Percentiles rank a stretch among this genome's conserved stretches.
Conservation (phyloP, 176 grass and related monocot genomes). For the Rhynchospora breviuscula region DNA sequence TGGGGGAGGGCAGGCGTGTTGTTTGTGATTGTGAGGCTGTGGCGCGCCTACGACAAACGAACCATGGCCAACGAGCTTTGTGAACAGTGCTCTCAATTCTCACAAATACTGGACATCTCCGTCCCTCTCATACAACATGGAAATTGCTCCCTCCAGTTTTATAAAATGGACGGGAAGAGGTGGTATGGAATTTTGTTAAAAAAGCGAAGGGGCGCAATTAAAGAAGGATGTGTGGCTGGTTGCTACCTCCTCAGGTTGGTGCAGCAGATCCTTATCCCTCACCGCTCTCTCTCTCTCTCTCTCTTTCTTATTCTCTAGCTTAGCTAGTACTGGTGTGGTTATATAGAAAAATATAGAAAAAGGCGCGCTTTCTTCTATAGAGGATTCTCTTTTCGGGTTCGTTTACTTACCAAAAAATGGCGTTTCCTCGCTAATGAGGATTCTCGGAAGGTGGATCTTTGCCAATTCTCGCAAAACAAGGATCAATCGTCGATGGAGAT, state of each 20-base stretch:
- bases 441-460: not conserved
- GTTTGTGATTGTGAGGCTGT: conserved; percentile 72
- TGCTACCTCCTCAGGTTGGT: conserved; percentile 49
- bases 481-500: not conserved
- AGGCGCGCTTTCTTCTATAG: not conserved
- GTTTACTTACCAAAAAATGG: conserved; percentile 2
- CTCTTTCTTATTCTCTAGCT: not conserved
- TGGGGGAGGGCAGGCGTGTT: conserved; percentile 26
- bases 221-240: conserved; percentile 71
- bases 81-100: not conserved
- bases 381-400: not conserved
- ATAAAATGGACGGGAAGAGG: not conserved
- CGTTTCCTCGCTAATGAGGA: conserved; percentile 6
- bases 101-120: not conserved
- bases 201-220: conserved; percentile 40
- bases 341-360: not conserved
- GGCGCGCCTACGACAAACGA: conserved; percentile 35
- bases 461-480: conserved; percentile 1
- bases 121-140: no score
- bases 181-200: not conserved
- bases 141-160: not conserved
- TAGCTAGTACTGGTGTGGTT: not conserved
- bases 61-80: not conserved
- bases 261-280: conserved; percentile 35
- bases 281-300: not conserved